phyloP scores from a whole-genome alignment of 495 filamentous ascomycete species.

The Penicillium waksmanii region DNA sequence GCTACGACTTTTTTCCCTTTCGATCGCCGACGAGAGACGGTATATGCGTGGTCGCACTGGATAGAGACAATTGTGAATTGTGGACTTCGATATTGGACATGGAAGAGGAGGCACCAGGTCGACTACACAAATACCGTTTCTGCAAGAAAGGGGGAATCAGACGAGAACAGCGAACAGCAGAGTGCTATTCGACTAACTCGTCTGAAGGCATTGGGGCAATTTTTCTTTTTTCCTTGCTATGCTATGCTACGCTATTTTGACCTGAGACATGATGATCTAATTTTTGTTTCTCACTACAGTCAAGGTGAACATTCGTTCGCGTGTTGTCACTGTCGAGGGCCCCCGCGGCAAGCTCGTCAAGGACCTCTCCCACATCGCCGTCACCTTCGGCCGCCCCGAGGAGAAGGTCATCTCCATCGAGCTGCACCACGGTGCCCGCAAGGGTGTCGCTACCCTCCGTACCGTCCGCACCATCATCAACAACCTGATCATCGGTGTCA shows the following conservation, averaged over 20 bases:
- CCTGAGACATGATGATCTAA: conserved; percentile 30
- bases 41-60: conserved; percentile 14
- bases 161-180: too few species aligned
- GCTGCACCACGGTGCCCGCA: conserved; percentile 95
- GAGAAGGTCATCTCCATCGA: conserved; percentile 88
- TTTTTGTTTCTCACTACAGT: conserved; percentile 58
- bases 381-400: conserved; percentile 87
- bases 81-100: too few species aligned
- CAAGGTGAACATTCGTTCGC: conserved; percentile 94
- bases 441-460: conserved; percentile 95
- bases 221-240: conserved; percentile 5
- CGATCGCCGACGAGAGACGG: conserved; percentile 16
- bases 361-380: conserved; percentile 92
- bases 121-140: conserved; percentile 12
- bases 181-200: too few species aligned
- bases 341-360: conserved; percentile 94
- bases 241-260: neutral
- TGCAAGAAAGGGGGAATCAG: conserved; percentile 13
- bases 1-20: conserved; percentile 41
- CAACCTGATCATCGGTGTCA: conserved; percentile 97
- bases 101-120: neutral
- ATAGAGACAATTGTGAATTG: conserved; percentile 6
- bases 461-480: conserved; percentile 97
- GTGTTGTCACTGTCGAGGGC: conserved; percentile 93
- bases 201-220: neutral